These are phyloP conservation scores for Eremochloa ophiuroides DNA, from an alignment of 176 grass and related monocot genomes.

Conservation along the genomic window DNA sequence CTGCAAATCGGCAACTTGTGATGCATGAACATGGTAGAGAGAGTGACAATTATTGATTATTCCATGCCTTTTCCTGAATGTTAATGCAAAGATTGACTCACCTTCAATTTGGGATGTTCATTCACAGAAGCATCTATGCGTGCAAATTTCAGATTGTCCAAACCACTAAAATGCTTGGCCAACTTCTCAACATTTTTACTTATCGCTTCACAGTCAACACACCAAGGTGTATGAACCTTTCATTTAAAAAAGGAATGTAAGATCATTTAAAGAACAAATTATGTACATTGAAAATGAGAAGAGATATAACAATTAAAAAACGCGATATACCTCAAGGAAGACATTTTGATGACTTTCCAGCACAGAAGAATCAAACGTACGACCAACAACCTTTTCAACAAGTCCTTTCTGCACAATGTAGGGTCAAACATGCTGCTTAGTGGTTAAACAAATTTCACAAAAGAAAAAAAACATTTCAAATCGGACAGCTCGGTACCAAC, in stretches of 20 bases:
- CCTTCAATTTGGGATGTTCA: constrained; percentile 79
- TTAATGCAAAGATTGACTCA: constrained; percentile 19
- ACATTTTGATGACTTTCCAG: constrained; percentile 50
- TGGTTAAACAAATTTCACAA: constrained; percentile 5
- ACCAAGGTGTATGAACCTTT: constrained; percentile 78
- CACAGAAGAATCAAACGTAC: constrained; percentile 57
- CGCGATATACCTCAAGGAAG: constrained; percentile 57
- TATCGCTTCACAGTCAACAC: constrained; percentile 61
- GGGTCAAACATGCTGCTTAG: background rate
- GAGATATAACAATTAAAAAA: background rate
- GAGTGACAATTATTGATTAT: background rate
- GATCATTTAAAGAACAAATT: background rate
- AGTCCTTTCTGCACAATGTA: constrained; percentile 45
- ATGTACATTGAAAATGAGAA: background rate
- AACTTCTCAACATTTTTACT: constrained; percentile 66
- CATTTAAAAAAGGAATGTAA: constrained; percentile 14
- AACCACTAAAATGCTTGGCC: constrained; percentile 56
- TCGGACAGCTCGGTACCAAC: background rate
- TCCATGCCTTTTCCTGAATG: background rate
- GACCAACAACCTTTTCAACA: constrained; percentile 73
- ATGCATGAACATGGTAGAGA: background rate
- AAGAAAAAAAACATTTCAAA: background rate
- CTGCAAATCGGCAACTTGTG: background rate
- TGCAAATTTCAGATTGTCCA: constrained; percentile 58
- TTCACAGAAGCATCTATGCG: constrained; percentile 75